These are phyloP conservation scores for Heimioporus sp. DNA, from an alignment of 768 basidiomycete genomes.

Conservation along the genomic window DNA sequence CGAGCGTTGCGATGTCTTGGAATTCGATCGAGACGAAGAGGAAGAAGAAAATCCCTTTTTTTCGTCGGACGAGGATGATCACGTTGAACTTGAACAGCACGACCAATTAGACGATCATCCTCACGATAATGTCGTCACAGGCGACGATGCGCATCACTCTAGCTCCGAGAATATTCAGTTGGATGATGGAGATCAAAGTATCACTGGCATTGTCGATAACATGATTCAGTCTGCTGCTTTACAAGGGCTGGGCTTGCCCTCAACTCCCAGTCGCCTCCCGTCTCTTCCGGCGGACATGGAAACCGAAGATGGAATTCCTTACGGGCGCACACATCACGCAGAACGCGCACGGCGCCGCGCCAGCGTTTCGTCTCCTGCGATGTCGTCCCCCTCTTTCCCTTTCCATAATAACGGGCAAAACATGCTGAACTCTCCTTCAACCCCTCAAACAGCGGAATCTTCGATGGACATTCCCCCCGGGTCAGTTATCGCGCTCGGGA, in stretches of 20 bases:
- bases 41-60: slow-evolving; percentile 48
- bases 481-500: slow-evolving; percentile 30
- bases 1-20: slow-evolving; percentile 78
- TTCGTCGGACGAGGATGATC: slow-evolving; percentile 36
- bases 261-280: slow-evolving; percentile 36
- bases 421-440: slow-evolving; percentile 17
- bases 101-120: slow-evolving; percentile 7
- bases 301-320: slow-evolving; percentile 60
- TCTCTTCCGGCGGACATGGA: slow-evolving; percentile 52
- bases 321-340: slow-evolving; percentile 61
- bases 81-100: slow-evolving; percentile 16
- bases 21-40: slow-evolving; percentile 71
- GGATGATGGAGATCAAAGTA: slow-evolving; percentile 50
- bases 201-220: slow-evolving; percentile 70
- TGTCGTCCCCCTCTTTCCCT: slow-evolving; percentile 38
- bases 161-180: slow-evolving; percentile 44
- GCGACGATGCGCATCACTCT: slow-evolving; percentile 10
- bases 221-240: slow-evolving; percentile 47
- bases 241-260: slow-evolving; percentile 26
- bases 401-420: slow-evolving; percentile 20
- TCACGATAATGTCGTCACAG: not conserved
- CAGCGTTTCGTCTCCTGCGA: slow-evolving; percentile 31
- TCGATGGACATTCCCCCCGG: slow-evolving; percentile 22
- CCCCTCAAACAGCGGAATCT: slow-evolving; percentile 19
- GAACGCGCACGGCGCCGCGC: slow-evolving; percentile 43